phyloP scores from a whole-genome alignment of 2,329 filamentous ascomycete species.

The Microcyclospora tardicrescens region DNA sequence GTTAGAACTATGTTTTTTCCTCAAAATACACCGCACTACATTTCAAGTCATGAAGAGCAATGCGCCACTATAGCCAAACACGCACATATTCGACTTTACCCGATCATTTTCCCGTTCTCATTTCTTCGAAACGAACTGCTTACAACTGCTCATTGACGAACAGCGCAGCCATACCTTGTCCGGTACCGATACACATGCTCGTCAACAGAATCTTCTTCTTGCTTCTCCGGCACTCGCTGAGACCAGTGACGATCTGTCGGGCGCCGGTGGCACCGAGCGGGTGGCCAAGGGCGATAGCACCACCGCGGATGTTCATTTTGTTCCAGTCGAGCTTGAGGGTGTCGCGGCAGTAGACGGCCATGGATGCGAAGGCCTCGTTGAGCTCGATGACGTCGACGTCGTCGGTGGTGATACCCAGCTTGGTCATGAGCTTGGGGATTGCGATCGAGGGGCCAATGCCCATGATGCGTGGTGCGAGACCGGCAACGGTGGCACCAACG shows the following conservation, averaged over 20 bases:
- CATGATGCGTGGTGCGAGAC: conserved; percentile 89
- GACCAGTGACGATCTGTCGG: conserved; percentile 74
- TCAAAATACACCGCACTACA: too few species aligned
- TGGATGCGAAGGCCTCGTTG: conserved; percentile 95
- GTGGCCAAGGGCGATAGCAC: conserved; percentile 72
- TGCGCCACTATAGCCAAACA: too few species aligned
- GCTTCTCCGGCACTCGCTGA: conserved; percentile 19
- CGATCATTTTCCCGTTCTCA: background rate
- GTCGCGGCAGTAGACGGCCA: conserved; percentile 72
- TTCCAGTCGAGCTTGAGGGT: conserved; percentile 53
- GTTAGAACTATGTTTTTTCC: too few species aligned
- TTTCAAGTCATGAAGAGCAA: too few species aligned
- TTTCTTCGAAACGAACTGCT: background rate
- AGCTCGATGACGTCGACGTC: conserved; percentile 87
- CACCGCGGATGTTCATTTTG: conserved; percentile 72
- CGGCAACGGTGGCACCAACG: conserved; percentile 79
- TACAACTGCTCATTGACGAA: conserved; percentile 51
- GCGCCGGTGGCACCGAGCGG: conserved; percentile 68
- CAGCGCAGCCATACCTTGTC: conserved; percentile 53
- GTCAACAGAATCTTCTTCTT: conserved; percentile 49
- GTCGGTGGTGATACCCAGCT: conserved; percentile 63
- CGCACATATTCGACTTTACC: background rate
- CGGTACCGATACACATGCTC: conserved; percentile 71
- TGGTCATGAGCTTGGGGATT: conserved; percentile 67
- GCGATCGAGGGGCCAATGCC: conserved; percentile 69